Conservation (phyloP, 257 asterid species). For the Perilla frutescens region DNA sequence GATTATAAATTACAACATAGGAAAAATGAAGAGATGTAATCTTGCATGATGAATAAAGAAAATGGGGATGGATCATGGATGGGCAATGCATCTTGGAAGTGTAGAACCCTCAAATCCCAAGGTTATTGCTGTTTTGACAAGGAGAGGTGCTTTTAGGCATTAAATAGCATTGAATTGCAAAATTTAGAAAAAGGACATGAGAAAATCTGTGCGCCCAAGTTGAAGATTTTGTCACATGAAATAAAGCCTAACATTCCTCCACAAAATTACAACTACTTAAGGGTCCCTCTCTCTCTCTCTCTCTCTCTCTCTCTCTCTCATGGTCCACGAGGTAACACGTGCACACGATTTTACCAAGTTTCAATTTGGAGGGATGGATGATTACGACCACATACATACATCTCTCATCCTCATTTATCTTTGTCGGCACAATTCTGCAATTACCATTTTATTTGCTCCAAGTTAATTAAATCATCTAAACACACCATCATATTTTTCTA, state of each 20-base stretch:
- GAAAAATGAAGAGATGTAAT: no score
- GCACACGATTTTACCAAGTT: conserved; percentile 31
- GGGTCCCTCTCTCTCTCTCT: not conserved
- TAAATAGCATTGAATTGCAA: conserved; percentile 35
- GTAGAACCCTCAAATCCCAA: not conserved
- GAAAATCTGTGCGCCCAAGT: conserved; percentile 11
- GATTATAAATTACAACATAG: no score
- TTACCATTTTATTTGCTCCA: no score
- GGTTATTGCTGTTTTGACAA: conserved; percentile 32
- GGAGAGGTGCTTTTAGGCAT: conserved; percentile 21
- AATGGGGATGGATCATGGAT: no score
- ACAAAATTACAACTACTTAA: not conserved
- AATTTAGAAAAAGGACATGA: conserved; percentile 19
- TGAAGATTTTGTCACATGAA: conserved; percentile 40
- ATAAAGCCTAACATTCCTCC: conserved; percentile 40
- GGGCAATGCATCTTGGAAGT: no score
- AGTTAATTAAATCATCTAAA: no score
- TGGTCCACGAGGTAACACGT: conserved; percentile 45
- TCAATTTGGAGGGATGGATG: not conserved
- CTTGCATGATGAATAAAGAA: no score
- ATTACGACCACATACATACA: no score
- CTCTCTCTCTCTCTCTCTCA: conserved; percentile 1
- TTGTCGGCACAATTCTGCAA: conserved; percentile 13
- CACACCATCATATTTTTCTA: no score
- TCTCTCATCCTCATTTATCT: not conserved